Percentiles rank a stretch among this genome's conserved stretches.
phyloP scores from a whole-genome alignment of 2,329 filamentous ascomycete genomes.

The Clarireedia monteithiana region DNA sequence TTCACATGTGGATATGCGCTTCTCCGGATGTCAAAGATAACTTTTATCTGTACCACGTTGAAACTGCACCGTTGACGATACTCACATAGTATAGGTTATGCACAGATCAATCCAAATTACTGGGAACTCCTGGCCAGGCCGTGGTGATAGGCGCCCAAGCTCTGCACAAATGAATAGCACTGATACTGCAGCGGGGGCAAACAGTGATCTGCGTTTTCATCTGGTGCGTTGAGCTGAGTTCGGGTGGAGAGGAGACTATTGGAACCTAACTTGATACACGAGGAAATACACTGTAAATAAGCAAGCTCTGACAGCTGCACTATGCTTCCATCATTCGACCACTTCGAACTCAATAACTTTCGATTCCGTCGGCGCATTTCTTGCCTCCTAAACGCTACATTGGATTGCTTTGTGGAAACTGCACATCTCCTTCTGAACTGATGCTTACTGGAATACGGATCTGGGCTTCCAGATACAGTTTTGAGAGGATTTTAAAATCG shows the following conservation, averaged over 20 bases:
- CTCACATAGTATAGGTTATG: slow-evolving; percentile 1
- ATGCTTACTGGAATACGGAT: no score
- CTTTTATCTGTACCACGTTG: neutral
- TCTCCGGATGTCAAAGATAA: neutral
- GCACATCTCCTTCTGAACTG: no score
- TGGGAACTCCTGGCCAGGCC: neutral
- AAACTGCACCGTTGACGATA: neutral
- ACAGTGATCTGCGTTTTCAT: neutral
- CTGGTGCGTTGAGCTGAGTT: neutral
- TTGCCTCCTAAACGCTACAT: neutral
- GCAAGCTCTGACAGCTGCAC: neutral
- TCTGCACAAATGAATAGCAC: neutral
- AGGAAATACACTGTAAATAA: neutral
- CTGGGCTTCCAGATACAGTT: no score
- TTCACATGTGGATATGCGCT: slow-evolving; percentile 1
- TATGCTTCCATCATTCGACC: neutral
- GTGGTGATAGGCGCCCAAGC: slow-evolving; percentile 2
- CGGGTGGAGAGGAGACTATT: slow-evolving; percentile 1
- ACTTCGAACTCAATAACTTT: neutral
- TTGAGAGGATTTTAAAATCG: no score
- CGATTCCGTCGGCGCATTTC: neutral
- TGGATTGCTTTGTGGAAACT: neutral
- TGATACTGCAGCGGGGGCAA: neutral
- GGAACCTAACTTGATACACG: slow-evolving; percentile 4
- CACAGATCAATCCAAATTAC: neutral